Base-by-base conservation (phyloP, 192 early-diverging fungal species). In the Fimicolochytrium jonesii region DNA sequence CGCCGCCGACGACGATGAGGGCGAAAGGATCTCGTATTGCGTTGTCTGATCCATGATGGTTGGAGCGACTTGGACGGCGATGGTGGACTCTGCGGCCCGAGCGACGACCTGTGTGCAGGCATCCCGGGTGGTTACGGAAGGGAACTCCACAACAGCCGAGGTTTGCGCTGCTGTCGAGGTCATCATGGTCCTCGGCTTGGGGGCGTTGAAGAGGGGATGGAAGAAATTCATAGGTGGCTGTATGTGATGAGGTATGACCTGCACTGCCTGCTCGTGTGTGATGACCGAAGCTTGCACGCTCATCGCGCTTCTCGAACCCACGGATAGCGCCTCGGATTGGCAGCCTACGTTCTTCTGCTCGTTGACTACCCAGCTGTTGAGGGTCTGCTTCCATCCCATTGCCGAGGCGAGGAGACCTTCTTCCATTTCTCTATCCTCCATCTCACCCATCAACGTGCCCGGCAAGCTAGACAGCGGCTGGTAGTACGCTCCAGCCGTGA, bases 351-450 rank as follows among this genome's bases (percentile, higher is more conserved):
- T n/a, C n/a, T n/a, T n/a, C n/a, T n/a, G n/a, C n/a, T n/a, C n/a
- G n/a, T n/a, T n/a, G n/a, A n/a, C n/a, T n/a, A n/a, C n/a, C n/a
- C n/a, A n/a, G n/a, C n/a, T n/a, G n/a, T n/a, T n/a, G n/a, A n/a
- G n/a, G n/a, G n/a, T n/a, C n/a, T n/a, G n/a, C n/a, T n/a, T n/a
- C n/a, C n/a, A n/a, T n/a, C n/a, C n/a, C n/a, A n/a, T n/a, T n/a
- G n/a, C n/a, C n/a, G n/a, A n/a, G n/a, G n/a, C n/a, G n/a, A 61
- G 28, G 0, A 61, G 59, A 20, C 59, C 59, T 49, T 61, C 59
- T 25, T 61, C 59, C 59, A 61, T 61, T 35, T 61, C 59, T 10
- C 59, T 20, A 10, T 61, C 59, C 25, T 47, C 59, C 26, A 61
- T 43, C 25, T 61, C 59, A 15, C 59, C 46, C 10, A 61, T 43